A percentile compares a stretch with the other conserved stretches of the same genome.
Conservation (phyloP, 495 filamentous ascomycete species). For the Talaromyces adpressus region DNA sequence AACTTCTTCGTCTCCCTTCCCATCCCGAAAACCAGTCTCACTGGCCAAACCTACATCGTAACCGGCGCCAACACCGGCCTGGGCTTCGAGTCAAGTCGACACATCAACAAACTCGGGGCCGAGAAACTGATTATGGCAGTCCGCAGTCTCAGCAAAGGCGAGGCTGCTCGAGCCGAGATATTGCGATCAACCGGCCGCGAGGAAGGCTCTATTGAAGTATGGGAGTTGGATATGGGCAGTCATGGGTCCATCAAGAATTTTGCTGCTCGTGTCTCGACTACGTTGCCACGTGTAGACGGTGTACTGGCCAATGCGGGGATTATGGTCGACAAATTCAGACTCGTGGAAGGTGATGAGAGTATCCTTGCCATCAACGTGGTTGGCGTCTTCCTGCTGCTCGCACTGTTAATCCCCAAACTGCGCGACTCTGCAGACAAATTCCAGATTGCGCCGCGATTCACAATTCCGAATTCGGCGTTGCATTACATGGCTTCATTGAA, state of each 20-base stretch:
- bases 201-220: conserved; percentile 26
- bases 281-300: conserved; percentile 23
- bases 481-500: conserved; percentile 16
- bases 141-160: conserved; percentile 31
- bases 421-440: conserved; percentile 18
- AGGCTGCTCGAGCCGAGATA: conserved; percentile 29
- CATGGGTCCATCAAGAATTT: conserved; percentile 29
- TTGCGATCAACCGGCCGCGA: conserved; percentile 18
- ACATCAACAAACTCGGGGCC: conserved; percentile 31
- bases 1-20: conserved; percentile 6
- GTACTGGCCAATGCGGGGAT: conserved; percentile 31
- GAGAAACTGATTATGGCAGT: conserved; percentile 39
- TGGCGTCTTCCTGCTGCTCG: conserved; percentile 30
- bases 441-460: conserved; percentile 17
- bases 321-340: conserved; percentile 11
- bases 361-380: conserved; percentile 40
- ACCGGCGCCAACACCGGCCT: conserved; percentile 46
- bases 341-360: conserved; percentile 26
- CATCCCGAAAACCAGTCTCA: conserved; percentile 11
- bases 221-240: conserved; percentile 26
- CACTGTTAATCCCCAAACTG: conserved; percentile 13
- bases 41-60: conserved; percentile 41
- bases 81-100: conserved; percentile 37
- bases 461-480: conserved; percentile 19
- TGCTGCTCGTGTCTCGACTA: conserved; percentile 14